phyloP scores from a whole-genome alignment of 139 green algal genomes.

The Chlamydomonas sp. region DNA sequence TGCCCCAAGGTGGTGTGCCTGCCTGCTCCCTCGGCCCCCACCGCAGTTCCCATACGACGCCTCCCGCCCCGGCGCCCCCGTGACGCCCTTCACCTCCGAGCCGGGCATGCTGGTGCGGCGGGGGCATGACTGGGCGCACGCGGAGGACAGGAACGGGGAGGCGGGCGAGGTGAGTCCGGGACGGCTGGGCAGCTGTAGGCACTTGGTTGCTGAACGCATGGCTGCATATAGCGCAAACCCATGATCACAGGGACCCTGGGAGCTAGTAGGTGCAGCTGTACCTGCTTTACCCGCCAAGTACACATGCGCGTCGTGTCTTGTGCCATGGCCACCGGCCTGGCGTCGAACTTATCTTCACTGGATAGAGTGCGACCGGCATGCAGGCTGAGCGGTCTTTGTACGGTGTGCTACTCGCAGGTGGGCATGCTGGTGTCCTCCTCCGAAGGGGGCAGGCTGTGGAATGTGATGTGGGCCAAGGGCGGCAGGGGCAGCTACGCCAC shows the following conservation, averaged over 20 bases:
- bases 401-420: not conserved
- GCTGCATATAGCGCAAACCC: not conserved
- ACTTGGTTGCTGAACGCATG: not conserved
- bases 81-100: not conserved
- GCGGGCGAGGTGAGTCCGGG: not conserved
- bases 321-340: not conserved
- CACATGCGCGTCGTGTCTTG: no score
- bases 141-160: not conserved
- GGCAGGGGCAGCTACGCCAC: not conserved
- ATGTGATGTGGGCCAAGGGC: not conserved
- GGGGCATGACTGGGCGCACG: not conserved
- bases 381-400: no score
- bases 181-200: not conserved
- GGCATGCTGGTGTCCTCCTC: not conserved
- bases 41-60: no score
- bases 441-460: not conserved
- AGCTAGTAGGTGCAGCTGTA: no score
- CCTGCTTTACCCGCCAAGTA: no score
- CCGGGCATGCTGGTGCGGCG: not conserved
- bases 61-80: no score
- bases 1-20: no score
- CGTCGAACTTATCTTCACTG: not conserved
- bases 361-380: not conserved
- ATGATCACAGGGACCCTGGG: not conserved
- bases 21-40: no score